Conservation (phyloP, 2,329 filamentous ascomycete species). For the Fusarium ambrosium region DNA sequence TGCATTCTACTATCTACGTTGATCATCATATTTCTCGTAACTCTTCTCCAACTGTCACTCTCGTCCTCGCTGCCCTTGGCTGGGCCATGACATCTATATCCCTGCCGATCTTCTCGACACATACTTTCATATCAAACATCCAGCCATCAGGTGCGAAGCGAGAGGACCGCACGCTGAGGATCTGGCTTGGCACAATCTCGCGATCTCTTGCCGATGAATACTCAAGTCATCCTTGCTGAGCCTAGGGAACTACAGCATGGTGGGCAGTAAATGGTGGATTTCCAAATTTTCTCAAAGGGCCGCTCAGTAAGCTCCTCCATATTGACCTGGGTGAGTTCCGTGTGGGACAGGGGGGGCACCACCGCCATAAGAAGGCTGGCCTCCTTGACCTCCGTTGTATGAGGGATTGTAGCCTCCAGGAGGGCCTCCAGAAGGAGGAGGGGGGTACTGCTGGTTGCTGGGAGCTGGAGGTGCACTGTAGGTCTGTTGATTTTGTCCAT, state of each 20-base stretch:
- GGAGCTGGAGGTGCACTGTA: slow-evolving; percentile 41
- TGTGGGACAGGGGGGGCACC: slow-evolving; percentile 47
- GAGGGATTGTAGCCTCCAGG: slow-evolving; percentile 48
- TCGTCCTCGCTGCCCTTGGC: slow-evolving; percentile 32
- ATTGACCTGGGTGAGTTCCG: slow-evolving; percentile 51
- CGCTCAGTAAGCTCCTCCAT: slow-evolving; percentile 44
- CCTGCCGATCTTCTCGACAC: slow-evolving; percentile 20
- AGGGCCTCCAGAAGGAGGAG: slow-evolving; percentile 40
- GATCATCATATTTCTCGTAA: slow-evolving; percentile 39
- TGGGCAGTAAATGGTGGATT: slow-evolving; percentile 6
- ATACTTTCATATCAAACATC: slow-evolving; percentile 26
- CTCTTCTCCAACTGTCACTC: slow-evolving; percentile 32
- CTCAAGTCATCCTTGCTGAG: slow-evolving; percentile 8
- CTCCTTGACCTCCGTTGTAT: slow-evolving; percentile 45
- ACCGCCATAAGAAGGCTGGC: slow-evolving; percentile 49
- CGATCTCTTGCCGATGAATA: slow-evolving; percentile 24
- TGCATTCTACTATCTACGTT: slow-evolving; percentile 50
- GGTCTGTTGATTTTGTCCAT: slow-evolving; percentile 40
- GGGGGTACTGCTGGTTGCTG: slow-evolving; percentile 41
- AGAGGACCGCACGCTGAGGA: slow-evolving; percentile 28
- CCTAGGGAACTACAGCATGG: slow-evolving; percentile 2
- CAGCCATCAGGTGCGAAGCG: slow-evolving; percentile 21
- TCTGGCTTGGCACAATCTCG: slow-evolving; percentile 24
- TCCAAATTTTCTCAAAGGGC: slow-evolving; percentile 1
- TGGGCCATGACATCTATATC: slow-evolving; percentile 32